phyloP scores from a whole-genome alignment of 768 basidiomycete genomes.

The Boletus patriciae region DNA sequence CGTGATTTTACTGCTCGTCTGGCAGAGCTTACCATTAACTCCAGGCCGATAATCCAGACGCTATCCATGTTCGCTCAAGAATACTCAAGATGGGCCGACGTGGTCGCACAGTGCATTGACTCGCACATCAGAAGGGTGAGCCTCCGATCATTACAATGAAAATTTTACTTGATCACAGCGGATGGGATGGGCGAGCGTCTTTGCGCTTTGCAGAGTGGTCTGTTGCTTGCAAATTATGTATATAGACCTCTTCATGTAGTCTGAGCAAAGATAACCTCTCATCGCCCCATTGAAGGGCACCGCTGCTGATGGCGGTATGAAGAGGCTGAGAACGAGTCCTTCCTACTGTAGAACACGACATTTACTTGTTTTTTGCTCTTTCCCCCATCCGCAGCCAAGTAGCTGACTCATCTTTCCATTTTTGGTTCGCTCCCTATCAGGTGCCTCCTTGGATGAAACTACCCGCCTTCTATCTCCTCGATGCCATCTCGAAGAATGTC shows the following conservation, averaged over 20 bases:
- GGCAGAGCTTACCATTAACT: conserved; percentile 86
- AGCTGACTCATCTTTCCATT: conserved; percentile 67
- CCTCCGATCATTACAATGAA: conserved; percentile 32
- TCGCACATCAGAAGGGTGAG: conserved; percentile 89
- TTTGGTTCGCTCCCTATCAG: conserved; percentile 45
- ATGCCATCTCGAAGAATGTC: conserved; percentile 96
- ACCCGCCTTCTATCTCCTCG: conserved; percentile 91
- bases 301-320: conserved; percentile 35
- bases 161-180: conserved; percentile 27
- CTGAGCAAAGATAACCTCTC: conserved; percentile 44
- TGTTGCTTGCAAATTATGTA: conserved; percentile 43
- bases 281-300: conserved; percentile 33
- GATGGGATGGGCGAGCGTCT: conserved; percentile 28
- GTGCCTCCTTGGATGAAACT: conserved; percentile 88
- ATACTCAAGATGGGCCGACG: conserved; percentile 71
- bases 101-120: conserved; percentile 81
- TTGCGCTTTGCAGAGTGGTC: conserved; percentile 22
- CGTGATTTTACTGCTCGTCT: conserved; percentile 76
- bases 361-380: conserved; percentile 34
- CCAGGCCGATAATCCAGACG: conserved; percentile 89
- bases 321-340: conserved; percentile 37
- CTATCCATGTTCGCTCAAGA: conserved; percentile 93
- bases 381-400: conserved; percentile 23
- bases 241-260: conserved; percentile 43
- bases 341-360: conserved; percentile 21